Base-by-base conservation (phyloP, 2,329 filamentous ascomycete species). In the Byssothecium circinans region DNA sequence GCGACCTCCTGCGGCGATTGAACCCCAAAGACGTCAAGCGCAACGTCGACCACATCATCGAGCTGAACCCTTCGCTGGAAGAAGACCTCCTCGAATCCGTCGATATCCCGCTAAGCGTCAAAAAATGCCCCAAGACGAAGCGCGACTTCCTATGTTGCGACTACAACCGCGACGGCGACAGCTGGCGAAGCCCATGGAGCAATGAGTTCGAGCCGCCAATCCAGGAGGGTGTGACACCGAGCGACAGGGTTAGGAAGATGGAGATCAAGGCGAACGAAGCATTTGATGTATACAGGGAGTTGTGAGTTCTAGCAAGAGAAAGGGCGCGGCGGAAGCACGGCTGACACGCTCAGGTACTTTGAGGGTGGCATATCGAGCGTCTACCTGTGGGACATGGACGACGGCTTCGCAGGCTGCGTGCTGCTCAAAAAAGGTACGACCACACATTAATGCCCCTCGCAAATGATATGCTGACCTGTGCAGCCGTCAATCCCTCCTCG, bases 121-220 rank as follows among this genome's bases (percentile, higher is more conserved):
- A 87, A 62, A 87, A 89, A 58, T 97, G 94, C 80, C 84, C 84
- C 61, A 88, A 91, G 74, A 88, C 89, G 25, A 90, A 91, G 62
- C 88, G 92, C 60, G 94, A 97, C 76, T 99, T 96, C 78, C 84
- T 99, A 42, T 88, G 96, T 66, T 99, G 94, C 80, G 94, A 99
- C 81, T 99, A 99, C 82, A 99, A 99, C 81, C 91, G 94, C 57
- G 94, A 99, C 75, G 94, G 94, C 54, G 92, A 96, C 77, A 95
- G 88, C 75, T 96, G 96, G 81, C 88, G 94, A 54, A 95, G 89
- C 57, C 94, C 94, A n/a, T 99, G 94, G 94, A 94, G 87, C 76
- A 97, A 97, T 76, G 88, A 96, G 74, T 99, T 99, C 73, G 91
- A 97, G 70, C 94, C 92, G 15, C 88, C 91, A 12, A 81, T 96